These are phyloP conservation scores for Penicillium paxilli DNA, from an alignment of 495 filamentous ascomycete genomes.

Conservation along the genomic window DNA sequence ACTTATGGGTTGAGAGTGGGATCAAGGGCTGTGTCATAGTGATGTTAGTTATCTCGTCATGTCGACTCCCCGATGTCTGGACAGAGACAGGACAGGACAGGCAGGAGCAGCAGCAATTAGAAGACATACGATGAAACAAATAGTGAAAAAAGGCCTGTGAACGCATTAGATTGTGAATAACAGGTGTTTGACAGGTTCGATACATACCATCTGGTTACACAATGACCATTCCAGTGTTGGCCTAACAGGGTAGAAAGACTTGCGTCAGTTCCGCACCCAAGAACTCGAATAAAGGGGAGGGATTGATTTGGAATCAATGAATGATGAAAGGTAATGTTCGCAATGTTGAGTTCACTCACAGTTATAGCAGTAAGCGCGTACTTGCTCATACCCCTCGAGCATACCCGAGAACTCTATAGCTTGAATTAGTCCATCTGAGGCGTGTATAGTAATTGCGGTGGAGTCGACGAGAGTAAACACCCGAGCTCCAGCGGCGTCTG, in stretches of 20 bases:
- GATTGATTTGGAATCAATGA: not conserved
- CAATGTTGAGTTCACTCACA: too few relatives aligned
- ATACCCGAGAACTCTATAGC: slow-evolving; percentile 50
- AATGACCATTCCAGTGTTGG: slow-evolving; percentile 53
- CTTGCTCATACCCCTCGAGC: slow-evolving; percentile 55
- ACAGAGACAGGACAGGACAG: not conserved
- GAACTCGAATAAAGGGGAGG: too few relatives aligned
- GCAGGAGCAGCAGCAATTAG: not conserved
- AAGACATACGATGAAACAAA: slow-evolving; percentile 53
- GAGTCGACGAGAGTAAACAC: slow-evolving; percentile 13
- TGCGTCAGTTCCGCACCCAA: not conserved
- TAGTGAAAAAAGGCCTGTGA: slow-evolving; percentile 52
- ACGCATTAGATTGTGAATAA: not conserved
- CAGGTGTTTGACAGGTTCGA: not conserved
- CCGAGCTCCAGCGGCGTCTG: slow-evolving; percentile 7
- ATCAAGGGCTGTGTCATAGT: slow-evolving; percentile 41
- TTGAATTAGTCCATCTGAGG: slow-evolving; percentile 1
- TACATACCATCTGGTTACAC: slow-evolving; percentile 51
- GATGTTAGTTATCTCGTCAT: slow-evolving; percentile 9
- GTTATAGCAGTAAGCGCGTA: slow-evolving; percentile 56
- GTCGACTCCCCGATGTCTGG: not conserved
- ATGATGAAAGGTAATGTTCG: not conserved
- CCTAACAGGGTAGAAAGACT: slow-evolving; percentile 25
- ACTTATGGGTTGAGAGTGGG: slow-evolving; percentile 51
- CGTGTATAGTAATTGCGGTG: slow-evolving; percentile 3